Evolutionary conservation across 352 stramenopile species (phyloP), one percentile per base, ranked within the genome.

Genomic region (Achlya hypogyna): DNA sequence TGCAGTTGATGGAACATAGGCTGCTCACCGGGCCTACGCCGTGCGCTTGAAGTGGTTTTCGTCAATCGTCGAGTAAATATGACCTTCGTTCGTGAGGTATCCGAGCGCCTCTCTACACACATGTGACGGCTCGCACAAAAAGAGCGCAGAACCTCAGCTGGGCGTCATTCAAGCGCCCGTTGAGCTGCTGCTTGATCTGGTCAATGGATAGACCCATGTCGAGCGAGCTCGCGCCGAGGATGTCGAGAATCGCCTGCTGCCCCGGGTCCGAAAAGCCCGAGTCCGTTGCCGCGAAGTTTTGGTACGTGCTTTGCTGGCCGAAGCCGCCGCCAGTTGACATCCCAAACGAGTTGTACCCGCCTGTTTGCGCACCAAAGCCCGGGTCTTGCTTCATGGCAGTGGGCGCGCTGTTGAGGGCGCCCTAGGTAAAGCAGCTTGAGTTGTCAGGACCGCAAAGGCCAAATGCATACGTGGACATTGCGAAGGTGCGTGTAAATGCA

Each of bases 401-500:
- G 14, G 18, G 18, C 16, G 28, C 60, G 14, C 60, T 45, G n/a
- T 45, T 45, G n/a, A 54, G 28, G n/a, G 34, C 38, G 45, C 60
- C 60, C 60, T 67, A 67, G 22, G 22, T 28, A 2, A 3, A 38
- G 38, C 34, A 45, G 16, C 29, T 53, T 43, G 28, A 56, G 29
- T 16, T 63, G 42, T 53, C 29, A 63, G 47, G 28, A 47, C 22
- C 38, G 35, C 53, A 1, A 22, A 51, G 60, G 43, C 25, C 38
- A 14, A 14, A n/a, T 35, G 5, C 20, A 32, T 65, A 67, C 60
- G n/a, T 67, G 51, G 51, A 53, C 20, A 64, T 88, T 78, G 71
- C 88, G 91, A 73, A 97, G 92, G 66, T 93, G 88, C 14, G 85
- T 81, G 70, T 97, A 93, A n/a, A 97, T 91, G 25, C 92, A 82